phyloP scores from a whole-genome alignment of 305 asterid genomes.

The Euphrasia arctica region DNA sequence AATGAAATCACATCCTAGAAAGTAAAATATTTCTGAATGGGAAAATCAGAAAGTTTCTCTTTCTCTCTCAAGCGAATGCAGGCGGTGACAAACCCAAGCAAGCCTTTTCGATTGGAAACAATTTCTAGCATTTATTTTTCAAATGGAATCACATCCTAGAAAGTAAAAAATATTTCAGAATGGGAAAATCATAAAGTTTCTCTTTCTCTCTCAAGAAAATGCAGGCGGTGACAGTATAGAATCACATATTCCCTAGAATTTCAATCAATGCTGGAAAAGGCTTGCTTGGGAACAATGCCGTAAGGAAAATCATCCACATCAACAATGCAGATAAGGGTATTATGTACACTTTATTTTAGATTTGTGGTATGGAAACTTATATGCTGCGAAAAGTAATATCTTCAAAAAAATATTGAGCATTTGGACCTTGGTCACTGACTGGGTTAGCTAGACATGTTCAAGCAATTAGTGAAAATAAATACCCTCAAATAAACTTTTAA shows the following conservation, averaged over 20 bases:
- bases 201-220: neutral
- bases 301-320: no score
- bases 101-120: neutral
- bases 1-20: neutral
- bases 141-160: neutral
- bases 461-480: neutral
- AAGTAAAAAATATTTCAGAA: neutral
- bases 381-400: neutral
- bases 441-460: neutral
- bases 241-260: neutral
- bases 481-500: conserved; percentile 15
- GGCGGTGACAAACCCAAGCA: neutral
- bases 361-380: neutral
- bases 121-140: neutral
- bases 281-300: neutral
- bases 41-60: neutral
- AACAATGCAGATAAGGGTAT: neutral
- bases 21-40: conserved; percentile 1
- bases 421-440: neutral
- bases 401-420: neutral
- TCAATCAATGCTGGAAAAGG: conserved; percentile 1
- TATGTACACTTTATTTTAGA: neutral
- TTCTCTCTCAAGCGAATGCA: neutral
- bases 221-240: neutral
- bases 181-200: neutral